These are phyloP conservation scores for Globisporangium cederbergense DNA, from an alignment of 352 stramenopile genomes.

Conservation along the genomic window DNA sequence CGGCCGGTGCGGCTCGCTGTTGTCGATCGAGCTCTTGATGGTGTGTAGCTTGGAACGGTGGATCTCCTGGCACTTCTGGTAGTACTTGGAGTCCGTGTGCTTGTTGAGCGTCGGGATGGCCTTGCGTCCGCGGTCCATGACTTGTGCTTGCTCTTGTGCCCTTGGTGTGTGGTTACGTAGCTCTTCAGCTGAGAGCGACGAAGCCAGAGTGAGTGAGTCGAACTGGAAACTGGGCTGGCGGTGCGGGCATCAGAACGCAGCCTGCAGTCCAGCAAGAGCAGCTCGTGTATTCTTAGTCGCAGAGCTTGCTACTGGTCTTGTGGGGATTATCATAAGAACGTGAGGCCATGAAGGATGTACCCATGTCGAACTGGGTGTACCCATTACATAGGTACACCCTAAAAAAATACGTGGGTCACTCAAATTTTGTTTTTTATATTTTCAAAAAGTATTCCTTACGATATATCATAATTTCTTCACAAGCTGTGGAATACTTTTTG, in stretches of 20 bases:
- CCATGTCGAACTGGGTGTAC: neutral
- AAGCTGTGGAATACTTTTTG: neutral
- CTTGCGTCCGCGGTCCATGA: slow-evolving; percentile 83
- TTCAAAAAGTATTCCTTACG: neutral
- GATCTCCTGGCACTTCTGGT: slow-evolving; percentile 85
- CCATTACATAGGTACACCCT: neutral
- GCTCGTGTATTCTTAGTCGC: neutral
- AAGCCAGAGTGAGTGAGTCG: slow-evolving; percentile 6
- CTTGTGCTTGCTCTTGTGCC: too few species aligned
- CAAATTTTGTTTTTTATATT: neutral
- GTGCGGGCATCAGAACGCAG: neutral
- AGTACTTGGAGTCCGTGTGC: slow-evolving; percentile 84
- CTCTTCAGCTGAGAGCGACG: slow-evolving; percentile 8
- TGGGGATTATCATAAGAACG: neutral
- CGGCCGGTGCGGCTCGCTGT: slow-evolving; percentile 87
- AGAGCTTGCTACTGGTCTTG: too few species aligned
- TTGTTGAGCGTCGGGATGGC: slow-evolving; percentile 86
- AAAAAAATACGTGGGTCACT: neutral
- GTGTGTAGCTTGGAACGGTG: slow-evolving; percentile 72
- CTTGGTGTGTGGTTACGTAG: neutral
- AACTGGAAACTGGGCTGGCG: neutral
- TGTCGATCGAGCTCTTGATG: slow-evolving; percentile 96
- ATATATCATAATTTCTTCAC: neutral
- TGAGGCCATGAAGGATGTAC: neutral
- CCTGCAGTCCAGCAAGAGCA: neutral